Conservation (phyloP, 1,284 basidiomycete species). For the Porodaedalea pini region DNA sequence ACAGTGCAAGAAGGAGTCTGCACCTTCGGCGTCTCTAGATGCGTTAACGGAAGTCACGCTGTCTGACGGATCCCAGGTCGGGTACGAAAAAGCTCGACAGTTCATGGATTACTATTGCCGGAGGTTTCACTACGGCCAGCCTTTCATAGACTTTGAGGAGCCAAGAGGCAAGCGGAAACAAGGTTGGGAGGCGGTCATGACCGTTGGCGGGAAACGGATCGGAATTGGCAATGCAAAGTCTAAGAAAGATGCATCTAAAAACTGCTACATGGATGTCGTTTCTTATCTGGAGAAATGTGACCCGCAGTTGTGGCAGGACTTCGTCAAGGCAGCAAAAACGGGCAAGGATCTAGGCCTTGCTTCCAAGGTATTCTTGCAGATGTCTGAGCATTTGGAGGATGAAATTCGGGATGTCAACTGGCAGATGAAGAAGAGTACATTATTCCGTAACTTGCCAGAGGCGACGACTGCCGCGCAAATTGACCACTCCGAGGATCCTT, state of each 20-base stretch:
- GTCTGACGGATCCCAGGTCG: conserved; percentile 64
- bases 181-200: conserved; percentile 80
- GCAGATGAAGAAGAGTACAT: conserved; percentile 56
- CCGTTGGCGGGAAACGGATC: conserved; percentile 75
- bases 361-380: conserved; percentile 68
- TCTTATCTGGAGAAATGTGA: conserved; percentile 86
- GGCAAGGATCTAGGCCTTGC: conserved; percentile 71
- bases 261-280: conserved; percentile 86
- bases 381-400: conserved; percentile 69
- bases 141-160: conserved; percentile 64
- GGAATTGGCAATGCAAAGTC: conserved; percentile 67
- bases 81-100: conserved; percentile 74
- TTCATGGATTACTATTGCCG: conserved; percentile 97
- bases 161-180: conserved; percentile 28
- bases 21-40: conserved; percentile 24
- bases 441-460: conserved; percentile 47
- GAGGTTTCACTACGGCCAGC: conserved; percentile 75
- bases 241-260: conserved; percentile 77
- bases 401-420: conserved; percentile 71
- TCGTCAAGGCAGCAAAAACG: conserved; percentile 52
- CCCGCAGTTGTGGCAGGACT: conserved; percentile 74
- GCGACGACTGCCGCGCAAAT: conserved; percentile 10
- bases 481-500: neutral
- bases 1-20: conserved; percentile 27
- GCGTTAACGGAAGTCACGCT: conserved; percentile 37